Evolutionary conservation across 768 basidiomycete genomes (phyloP), one percentile per base, ranked within the genome.

Genomic region (Collybiopsis luxurians): DNA sequence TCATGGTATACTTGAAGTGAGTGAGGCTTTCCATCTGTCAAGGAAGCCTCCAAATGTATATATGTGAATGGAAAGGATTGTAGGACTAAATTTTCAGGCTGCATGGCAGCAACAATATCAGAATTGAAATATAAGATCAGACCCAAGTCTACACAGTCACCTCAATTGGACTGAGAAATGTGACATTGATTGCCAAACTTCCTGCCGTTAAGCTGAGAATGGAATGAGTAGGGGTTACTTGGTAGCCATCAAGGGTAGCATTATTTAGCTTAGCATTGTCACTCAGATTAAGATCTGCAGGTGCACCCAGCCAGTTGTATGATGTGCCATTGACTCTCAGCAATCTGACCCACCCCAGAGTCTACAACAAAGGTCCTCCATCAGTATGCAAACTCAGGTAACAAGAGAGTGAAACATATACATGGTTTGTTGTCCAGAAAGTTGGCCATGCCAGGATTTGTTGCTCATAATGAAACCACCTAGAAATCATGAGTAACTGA

Each of bases 31-130:
- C 72, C 74, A 60, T 82, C 79, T 3, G 60, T 70, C 4, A 78
- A 69, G 21, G 60, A 61, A 9, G 65, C 73, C 15, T 74, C 68
- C 2, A 81, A 58, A 27, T 71, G 65, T 45, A 82, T 60, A 56
- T 82, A 82, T 1, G 74, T 71, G 64, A 82, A 80, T 0, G 84
- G 83, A 19, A 82, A 70, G 3, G 83, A 85, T 57, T 83, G 81
- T 28, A 70, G 73, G 24, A 74, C 71, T 43, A 79, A 68, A 60
- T 84, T 78, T 5, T 63, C 61, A 7, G 79, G 78, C 82, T 83
- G 40, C n/a, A n/a, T n/a, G n/a, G n/a, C 2, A 15, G 13, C 36
- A 38, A 56, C 30, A 17, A 23, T 31, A 19, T 38, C 2, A 21
- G 27, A 4, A 15, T n/a, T n/a, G n/a, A n/a, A n/a, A n/a, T n/a